A percentile compares a stretch with the other conserved stretches of the same genome.
Conservation (phyloP, 257 asterid genomes). For the Solanum pinnatisectum region DNA sequence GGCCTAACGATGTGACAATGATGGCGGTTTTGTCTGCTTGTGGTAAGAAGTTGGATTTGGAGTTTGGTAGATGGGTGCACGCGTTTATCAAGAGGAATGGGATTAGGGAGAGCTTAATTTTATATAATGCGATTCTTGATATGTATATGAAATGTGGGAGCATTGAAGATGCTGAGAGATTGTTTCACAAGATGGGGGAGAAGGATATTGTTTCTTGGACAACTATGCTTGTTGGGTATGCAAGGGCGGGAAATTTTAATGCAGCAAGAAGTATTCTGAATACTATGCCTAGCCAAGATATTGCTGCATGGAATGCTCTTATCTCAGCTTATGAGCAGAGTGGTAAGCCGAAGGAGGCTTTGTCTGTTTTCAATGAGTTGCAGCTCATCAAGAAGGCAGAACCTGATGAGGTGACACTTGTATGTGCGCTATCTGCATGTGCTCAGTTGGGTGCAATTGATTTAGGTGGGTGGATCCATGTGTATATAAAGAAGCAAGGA, state of each 20-base stretch:
- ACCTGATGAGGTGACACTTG: constrained; percentile 70
- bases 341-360: constrained; percentile 61
- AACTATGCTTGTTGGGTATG: constrained; percentile 65
- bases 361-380: constrained; percentile 49
- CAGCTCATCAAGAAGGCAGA: constrained; percentile 43
- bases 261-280: constrained; percentile 52
- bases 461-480: constrained; percentile 73
- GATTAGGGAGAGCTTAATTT: constrained; percentile 28
- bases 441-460: constrained; percentile 67
- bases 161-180: constrained; percentile 35
- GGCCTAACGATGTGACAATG: constrained; percentile 61
- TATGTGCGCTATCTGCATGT: constrained; percentile 67
- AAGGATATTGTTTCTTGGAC: constrained; percentile 65
- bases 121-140: constrained; percentile 60
- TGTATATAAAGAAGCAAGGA: constrained; percentile 48
- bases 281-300: constrained; percentile 43
- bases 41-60: constrained; percentile 46
- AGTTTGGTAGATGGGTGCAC: constrained; percentile 52
- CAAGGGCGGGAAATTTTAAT: constrained; percentile 44
- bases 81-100: constrained; percentile 39
- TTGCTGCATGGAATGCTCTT: constrained; percentile 73
- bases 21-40: constrained; percentile 58
- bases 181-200: constrained; percentile 46
- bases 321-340: constrained; percentile 67
- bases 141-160: constrained; percentile 76